Conservation (phyloP, 2,329 filamentous ascomycete species). For the Talaromyces sp. region DNA sequence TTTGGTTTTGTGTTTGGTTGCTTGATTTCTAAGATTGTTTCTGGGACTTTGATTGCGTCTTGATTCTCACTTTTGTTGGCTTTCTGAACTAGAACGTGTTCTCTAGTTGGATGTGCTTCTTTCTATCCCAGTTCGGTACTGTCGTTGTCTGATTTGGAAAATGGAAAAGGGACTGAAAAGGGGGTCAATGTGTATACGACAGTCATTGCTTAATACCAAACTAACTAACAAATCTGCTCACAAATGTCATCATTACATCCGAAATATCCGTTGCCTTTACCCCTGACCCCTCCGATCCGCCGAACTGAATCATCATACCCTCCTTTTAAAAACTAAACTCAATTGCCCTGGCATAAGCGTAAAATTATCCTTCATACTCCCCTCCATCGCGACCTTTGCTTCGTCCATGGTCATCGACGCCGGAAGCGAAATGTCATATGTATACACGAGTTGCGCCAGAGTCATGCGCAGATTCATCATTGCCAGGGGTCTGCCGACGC, state of each 20-base stretch:
- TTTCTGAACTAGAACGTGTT: neutral
- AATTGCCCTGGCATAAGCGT: slow-evolving; percentile 7
- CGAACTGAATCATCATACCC: neutral
- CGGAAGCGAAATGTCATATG: slow-evolving; percentile 38
- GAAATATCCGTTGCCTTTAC: neutral
- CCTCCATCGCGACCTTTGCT: neutral
- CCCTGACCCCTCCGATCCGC: neutral
- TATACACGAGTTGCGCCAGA: slow-evolving; percentile 34
- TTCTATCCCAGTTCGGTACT: neutral
- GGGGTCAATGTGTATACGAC: neutral
- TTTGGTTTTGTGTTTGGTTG: neutral
- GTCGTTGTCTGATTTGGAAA: neutral
- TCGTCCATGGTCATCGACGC: neutral
- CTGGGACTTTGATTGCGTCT: neutral
- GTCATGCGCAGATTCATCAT: slow-evolving; percentile 37
- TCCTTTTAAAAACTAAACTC: neutral
- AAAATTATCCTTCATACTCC: slow-evolving; percentile 1
- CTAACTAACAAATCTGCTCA: neutral
- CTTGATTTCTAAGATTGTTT: neutral
- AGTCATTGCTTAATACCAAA: neutral
- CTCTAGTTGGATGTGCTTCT: neutral
- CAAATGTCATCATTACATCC: neutral
- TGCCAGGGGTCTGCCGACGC: slow-evolving; percentile 40
- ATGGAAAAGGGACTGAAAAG: neutral
- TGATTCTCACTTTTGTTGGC: neutral